These are phyloP conservation scores for Inosperma sp. DNA, from an alignment of 768 basidiomycete genomes.

Conservation along the genomic window DNA sequence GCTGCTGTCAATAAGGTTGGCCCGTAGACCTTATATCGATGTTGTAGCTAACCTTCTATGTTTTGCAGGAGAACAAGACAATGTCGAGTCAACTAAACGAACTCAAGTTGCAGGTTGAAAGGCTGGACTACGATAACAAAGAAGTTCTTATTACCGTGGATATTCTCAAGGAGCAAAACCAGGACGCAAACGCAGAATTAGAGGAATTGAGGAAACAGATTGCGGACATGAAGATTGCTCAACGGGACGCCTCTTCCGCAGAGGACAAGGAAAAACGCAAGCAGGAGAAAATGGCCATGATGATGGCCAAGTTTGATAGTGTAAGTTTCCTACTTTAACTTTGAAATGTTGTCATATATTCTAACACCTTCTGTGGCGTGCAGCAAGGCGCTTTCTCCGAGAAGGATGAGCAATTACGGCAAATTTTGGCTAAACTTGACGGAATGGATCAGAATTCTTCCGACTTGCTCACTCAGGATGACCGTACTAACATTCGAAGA, in stretches of 20 bases:
- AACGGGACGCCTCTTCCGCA: constrained; percentile 78
- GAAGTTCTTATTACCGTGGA: constrained; percentile 91
- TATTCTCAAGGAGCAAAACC: constrained; percentile 91
- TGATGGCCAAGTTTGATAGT: constrained; percentile 99
- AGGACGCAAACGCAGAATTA: constrained; percentile 79
- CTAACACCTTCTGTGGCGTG: constrained; percentile 14
- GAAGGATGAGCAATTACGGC: constrained; percentile 90
- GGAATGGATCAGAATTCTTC: constrained; percentile 58
- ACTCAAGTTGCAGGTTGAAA: constrained; percentile 83
- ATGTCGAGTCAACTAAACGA: constrained; percentile 95
- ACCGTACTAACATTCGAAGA: constrained; percentile 75
- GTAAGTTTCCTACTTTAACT: constrained; percentile 42
- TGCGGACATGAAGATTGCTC: constrained; percentile 69
- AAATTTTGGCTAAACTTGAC: constrained; percentile 80
- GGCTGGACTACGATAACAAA: constrained; percentile 94
- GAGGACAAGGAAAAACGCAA: constrained; percentile 99
- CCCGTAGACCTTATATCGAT: not conserved
- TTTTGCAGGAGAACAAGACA: constrained; percentile 78
- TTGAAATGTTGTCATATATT: not conserved
- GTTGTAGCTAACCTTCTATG: not conserved
- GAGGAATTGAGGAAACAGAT: constrained; percentile 85
- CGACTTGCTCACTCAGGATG: constrained; percentile 60
- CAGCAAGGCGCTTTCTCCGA: constrained; percentile 93
- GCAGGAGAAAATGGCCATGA: constrained; percentile 97
- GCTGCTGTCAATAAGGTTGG: constrained; percentile 66